Base-by-base conservation (phyloP, 2,329 filamentous ascomycete species). In the Coleophoma eucalyptorum region DNA sequence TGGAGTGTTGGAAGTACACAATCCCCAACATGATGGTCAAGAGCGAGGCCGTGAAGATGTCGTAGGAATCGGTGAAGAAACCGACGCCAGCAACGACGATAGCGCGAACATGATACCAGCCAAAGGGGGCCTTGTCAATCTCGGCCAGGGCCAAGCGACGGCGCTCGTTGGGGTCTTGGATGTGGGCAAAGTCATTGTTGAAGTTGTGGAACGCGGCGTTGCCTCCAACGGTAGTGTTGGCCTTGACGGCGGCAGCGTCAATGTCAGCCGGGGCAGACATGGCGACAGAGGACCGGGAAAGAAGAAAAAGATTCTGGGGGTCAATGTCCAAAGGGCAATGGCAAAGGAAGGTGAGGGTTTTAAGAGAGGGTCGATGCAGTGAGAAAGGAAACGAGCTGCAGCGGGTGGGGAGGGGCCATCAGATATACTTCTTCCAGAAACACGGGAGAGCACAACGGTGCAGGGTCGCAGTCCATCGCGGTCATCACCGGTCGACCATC, bases 31-130 rank as follows among this genome's bases (percentile, higher is more conserved):
- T 74, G 0, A 75, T 74, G 4, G 76, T 60, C n/a, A 75, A 69
- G 53, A 76, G 70, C 41, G 78, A 77, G 52, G 69, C 73, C 15
- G 74, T 72, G 58, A 78, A 78, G 11, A 78, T 63, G 64, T 72
- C 54, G 44, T 52, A 53, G 12, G 59, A 55, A 64, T 77, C 74
- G 4, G 75, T 71, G 50, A 77, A 72, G 61, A 77, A 77, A 12
- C 74, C 74, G 15, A 74, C 67, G 18, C 72, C 73, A 15, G 74
- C 72, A 6, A 76, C 74, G 26, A 42, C 16, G 38, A 88, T 79
- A 51, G 88, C 86, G 35, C 89, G 81, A 50, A 92, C 80, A 65
- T 94, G 89, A 66, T 90, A 90, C 88, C 88, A 92, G 63, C 89
- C 86, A 53, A 92, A 92, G 1, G 85, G 85, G 11, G 87, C 88